Conservation (phyloP, 768 basidiomycete genomes). For the Mycena vitilis region DNA sequence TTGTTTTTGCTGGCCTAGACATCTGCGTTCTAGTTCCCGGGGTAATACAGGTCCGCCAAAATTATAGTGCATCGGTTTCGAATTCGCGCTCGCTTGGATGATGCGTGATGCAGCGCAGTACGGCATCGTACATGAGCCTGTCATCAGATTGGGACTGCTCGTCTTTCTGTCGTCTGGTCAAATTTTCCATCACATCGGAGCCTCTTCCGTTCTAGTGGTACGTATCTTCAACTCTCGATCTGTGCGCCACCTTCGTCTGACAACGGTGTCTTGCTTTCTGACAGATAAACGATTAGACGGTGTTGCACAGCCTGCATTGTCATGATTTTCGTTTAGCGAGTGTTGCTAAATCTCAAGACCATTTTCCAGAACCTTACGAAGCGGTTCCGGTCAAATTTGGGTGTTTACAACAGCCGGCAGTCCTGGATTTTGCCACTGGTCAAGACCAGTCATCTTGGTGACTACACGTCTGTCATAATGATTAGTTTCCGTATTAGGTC, state of each 20-base stretch:
- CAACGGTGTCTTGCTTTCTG: not conserved
- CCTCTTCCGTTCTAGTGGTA: not conserved
- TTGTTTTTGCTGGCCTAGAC: no score
- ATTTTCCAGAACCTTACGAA: constrained; percentile 5
- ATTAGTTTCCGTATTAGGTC: constrained; percentile 21
- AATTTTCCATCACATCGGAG: no score
- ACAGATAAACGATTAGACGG: constrained; percentile 3
- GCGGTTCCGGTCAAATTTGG: constrained; percentile 1
- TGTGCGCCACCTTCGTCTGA: not conserved
- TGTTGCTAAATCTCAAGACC: not conserved
- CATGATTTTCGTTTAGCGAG: not conserved
- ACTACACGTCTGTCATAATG: constrained; percentile 27
- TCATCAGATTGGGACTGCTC: no score
- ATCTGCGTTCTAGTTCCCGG: not conserved
- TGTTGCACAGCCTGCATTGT: constrained; percentile 5
- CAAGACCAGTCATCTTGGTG: constrained; percentile 30
- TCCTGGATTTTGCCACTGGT: constrained; percentile 14
- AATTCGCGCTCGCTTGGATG: no score
- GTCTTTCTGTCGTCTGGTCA: not conserved
- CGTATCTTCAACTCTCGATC: not conserved
- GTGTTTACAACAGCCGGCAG: not conserved
- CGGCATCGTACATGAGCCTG: no score
- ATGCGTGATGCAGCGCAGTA: no score
- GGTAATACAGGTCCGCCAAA: no score
- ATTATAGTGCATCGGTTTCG: no score